These are phyloP conservation scores for Coemansia sp. DNA, from an alignment of 192 early-diverging fungal species.

Conservation along the genomic window DNA sequence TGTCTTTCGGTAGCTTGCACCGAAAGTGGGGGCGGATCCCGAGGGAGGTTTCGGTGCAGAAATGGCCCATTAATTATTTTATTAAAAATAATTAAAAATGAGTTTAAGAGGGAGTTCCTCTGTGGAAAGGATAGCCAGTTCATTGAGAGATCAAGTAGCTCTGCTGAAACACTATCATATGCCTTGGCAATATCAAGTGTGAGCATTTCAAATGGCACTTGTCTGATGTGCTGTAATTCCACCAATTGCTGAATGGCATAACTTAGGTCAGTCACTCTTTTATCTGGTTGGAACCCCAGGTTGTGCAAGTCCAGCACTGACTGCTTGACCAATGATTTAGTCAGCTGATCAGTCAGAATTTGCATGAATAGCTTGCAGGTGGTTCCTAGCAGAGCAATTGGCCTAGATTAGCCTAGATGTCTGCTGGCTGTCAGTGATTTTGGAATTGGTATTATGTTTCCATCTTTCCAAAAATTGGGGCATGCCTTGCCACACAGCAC, in stretches of 20 bases:
- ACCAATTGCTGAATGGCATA: slow-evolving; percentile 2
- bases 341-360: not conserved
- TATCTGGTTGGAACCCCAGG: slow-evolving; percentile 8
- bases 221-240: not conserved
- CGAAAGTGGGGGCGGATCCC: too few relatives aligned
- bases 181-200: slow-evolving; percentile 17
- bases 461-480: not conserved
- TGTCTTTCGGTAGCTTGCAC: too few relatives aligned
- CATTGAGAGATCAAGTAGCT: slow-evolving; percentile 1
- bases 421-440: not conserved
- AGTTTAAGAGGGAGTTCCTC: too few relatives aligned
- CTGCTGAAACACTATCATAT: slow-evolving; percentile 8
- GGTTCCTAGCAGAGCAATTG: slow-evolving; percentile 6
- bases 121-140: not conserved
- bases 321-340: not conserved
- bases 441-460: slow-evolving; percentile 8
- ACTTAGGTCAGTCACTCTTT: slow-evolving; percentile 11
- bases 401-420: not conserved
- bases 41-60: too few relatives aligned
- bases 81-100: too few relatives aligned
- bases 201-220: slow-evolving; percentile 3
- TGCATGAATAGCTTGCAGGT: slow-evolving; percentile 6
- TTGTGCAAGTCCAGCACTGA: not conserved
- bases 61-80: too few relatives aligned
- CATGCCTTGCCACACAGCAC: not conserved